Conservation (phyloP, 2,329 filamentous ascomycete genomes). For the Alternaria atra region DNA sequence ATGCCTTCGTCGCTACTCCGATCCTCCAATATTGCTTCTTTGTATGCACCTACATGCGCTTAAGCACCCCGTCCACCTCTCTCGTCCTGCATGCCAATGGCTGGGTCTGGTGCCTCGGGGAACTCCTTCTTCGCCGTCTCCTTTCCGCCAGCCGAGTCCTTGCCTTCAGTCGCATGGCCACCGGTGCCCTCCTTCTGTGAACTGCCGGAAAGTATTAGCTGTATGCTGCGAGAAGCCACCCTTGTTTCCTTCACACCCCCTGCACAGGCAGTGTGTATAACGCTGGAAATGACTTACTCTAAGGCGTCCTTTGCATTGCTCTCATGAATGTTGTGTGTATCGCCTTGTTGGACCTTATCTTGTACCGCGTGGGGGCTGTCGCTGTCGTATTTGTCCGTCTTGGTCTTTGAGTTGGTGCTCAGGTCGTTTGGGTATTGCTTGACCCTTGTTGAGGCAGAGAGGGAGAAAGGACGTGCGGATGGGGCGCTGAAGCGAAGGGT, state of each 20-base stretch:
- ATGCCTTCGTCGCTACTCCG: background rate
- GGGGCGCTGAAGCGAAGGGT: constrained; percentile 5
- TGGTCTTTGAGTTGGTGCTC: constrained; percentile 32
- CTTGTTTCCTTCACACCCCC: background rate
- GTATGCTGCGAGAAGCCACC: background rate
- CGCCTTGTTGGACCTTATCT: constrained; percentile 42
- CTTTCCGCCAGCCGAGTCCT: constrained; percentile 49
- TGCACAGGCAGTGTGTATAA: background rate
- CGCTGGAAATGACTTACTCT: constrained; percentile 39
- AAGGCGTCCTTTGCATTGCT: constrained; percentile 40
- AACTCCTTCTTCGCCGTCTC: constrained; percentile 57
- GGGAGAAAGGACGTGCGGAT: constrained; percentile 25
- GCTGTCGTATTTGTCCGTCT: constrained; percentile 37
- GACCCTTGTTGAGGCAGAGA: constrained; percentile 18
- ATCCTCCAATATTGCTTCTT: background rate
- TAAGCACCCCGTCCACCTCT: constrained; percentile 56
- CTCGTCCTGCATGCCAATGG: constrained; percentile 63
- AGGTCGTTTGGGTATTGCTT: constrained; percentile 28
- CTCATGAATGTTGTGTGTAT: constrained; percentile 48
- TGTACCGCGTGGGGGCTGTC: constrained; percentile 37
- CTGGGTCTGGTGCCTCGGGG: constrained; percentile 57
- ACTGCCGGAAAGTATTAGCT: constrained; percentile 24
- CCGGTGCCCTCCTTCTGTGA: constrained; percentile 43
- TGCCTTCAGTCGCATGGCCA: constrained; percentile 52
- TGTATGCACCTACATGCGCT: background rate